Evolutionary conservation across 2,329 filamentous ascomycete genomes (phyloP).

Genomic region (Hypoxylon sp.): DNA sequence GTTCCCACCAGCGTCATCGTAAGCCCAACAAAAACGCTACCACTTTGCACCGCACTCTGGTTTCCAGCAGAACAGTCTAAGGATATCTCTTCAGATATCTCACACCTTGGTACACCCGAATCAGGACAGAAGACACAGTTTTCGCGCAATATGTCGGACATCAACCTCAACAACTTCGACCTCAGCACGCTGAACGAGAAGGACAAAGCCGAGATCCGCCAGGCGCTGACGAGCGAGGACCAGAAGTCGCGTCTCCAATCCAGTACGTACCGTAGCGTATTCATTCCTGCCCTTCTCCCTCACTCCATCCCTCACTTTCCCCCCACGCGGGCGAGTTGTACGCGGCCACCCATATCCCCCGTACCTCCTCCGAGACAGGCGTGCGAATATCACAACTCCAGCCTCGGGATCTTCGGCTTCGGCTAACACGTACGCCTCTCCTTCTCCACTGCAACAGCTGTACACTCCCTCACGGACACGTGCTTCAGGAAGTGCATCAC

Average conservation of each 20-base stretch:
- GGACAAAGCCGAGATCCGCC: conserved; percentile 88
- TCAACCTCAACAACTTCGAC: conserved; percentile 66
- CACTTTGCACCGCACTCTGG: not conserved
- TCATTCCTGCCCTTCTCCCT: too few species aligned
- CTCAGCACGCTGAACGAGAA: conserved; percentile 80
- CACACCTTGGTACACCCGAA: not conserved
- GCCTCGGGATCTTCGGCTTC: conserved; percentile 1
- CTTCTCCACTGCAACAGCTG: conserved; percentile 55
- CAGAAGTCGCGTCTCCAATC: conserved; percentile 79
- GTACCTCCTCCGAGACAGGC: not conserved
- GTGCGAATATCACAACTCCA: not conserved
- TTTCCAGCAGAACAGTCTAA: not conserved
- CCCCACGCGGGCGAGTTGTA: conserved; percentile 7
- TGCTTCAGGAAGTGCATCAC: conserved; percentile 98
- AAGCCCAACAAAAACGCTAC: not conserved
- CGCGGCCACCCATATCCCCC: not conserved
- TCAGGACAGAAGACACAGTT: not conserved
- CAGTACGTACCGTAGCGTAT: conserved; percentile 70
- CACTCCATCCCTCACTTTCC: conserved; percentile 41
- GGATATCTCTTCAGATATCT: not conserved
- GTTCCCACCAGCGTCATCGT: not conserved
- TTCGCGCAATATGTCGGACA: conserved; percentile 48
- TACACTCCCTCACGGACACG: conserved; percentile 72
- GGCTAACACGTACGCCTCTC: conserved; percentile 22
- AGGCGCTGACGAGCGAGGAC: conserved; percentile 85